Base-by-base conservation (phyloP, 768 basidiomycete genomes). In the Russula lepida region DNA sequence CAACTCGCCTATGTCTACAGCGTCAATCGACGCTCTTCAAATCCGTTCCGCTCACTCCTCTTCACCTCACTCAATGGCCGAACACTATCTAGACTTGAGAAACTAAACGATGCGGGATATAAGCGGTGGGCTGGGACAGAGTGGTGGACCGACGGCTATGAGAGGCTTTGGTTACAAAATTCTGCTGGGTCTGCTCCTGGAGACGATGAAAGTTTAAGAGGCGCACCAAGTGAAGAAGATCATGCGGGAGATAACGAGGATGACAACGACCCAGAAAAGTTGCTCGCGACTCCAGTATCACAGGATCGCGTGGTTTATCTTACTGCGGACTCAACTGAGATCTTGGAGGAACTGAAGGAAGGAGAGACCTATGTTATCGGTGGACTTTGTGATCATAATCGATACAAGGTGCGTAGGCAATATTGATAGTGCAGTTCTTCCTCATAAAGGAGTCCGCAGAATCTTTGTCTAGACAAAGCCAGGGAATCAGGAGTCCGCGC, bases 1-100 rank as follows among this genome's bases (percentile, higher is more conserved):
- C 97, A 99, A 73, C 76, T 98, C 52, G 86, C 85, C n/a, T 97
- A 89, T 71, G 85, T 88, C 23, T 97, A 98, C 74, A 89, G 90
- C 68, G 79, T 84, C 54, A 97, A 98, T 73, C 85, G 92, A 60
- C 78, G 79, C 56, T 81, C 92, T 6, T 70, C 78, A 5, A 78
- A 74, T 59, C 88, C 92, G 0, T 91, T 98, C 71, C 69, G 74
- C n/a, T 76, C 77, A 7, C 72, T 98, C 39, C 70, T 94, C 30
- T 91, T 86, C 74, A 89, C 93, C 4, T 89, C 89, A 17, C 80
- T 98, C 63, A 79, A 85, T 71, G 89, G 89, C 12, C 78, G 82
- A 58, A 86, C 87, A 7, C 76, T 78, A 52, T 72, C 79, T 60
- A 81, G 86, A 32, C 79, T 92, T 54, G 85, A 92, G 66, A 74